Evolutionary conservation across 129 eudicot species (phyloP), one percentile per base, ranked within the genome.

Genomic region (Kitagawia praeruptora): DNA sequence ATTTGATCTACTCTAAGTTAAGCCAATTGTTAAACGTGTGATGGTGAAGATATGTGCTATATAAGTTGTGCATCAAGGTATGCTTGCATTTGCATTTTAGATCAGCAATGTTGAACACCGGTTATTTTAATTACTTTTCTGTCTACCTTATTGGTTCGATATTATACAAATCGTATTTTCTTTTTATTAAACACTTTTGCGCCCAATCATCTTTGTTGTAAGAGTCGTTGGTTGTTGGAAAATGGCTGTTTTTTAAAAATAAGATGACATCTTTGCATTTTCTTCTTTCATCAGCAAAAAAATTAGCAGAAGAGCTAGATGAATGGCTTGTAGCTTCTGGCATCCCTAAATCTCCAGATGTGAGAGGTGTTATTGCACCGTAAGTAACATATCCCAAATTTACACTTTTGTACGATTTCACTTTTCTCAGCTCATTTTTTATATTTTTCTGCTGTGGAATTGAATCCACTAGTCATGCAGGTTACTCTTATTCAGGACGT

Each of bases 361-460:
- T 95, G 80, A 88, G 99, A 79, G 99, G 93, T 76, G 97, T 95
- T 71, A 95, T 95, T 82, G 99, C 99, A 41, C 99, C 99, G 99
- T 95, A 86, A 87, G 97, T 83, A 64, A 49, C 82, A 14, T 27
- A 44, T 25, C 76, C 25, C 44, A 40, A 53, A 2, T 48, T 49
- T 76, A 21, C 75, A 49, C 61, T 44, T 44, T 27, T 39, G 23
- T 2, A 40, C 58, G 31, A 40, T 47, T 73, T 75, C 79, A 41
- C 46, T 64, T 51, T 66, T 74, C 25, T 76, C 46, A 70, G n/a
- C 45, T 70, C 45, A 25, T 27, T 12, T 8, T n/a, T 13, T 66
- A 1, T 39, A 19, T 37, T 19, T 14, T 46, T 45, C 53, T 27
- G 8, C 63, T 78, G 80, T 87, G 88, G 82, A 80, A 64, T 81